Conservation (phyloP, 2,329 filamentous ascomycete species). For the Talaromyces sp. region DNA sequence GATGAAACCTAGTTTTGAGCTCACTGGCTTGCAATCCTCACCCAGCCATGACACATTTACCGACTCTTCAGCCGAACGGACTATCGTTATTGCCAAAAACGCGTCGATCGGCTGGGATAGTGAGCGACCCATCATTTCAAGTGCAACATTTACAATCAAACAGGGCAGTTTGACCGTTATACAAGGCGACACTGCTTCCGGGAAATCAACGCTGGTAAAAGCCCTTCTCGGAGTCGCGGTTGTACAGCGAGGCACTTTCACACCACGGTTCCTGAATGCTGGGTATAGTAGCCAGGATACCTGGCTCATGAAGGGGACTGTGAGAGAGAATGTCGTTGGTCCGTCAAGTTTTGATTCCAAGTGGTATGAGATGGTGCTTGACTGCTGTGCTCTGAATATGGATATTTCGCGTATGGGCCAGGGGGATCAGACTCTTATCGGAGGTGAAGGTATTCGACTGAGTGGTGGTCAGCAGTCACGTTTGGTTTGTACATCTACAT, state of each 20-base stretch:
- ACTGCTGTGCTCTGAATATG: constrained; percentile 29
- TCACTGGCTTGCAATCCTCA: background rate
- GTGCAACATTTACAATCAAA: background rate
- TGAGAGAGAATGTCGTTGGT: constrained; percentile 29
- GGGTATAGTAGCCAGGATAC: constrained; percentile 39
- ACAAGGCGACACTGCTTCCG: background rate
- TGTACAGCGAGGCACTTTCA: background rate
- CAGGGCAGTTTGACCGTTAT: background rate
- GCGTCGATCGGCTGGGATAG: background rate
- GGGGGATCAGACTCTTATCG: constrained; percentile 47
- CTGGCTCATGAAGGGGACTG: constrained; percentile 29
- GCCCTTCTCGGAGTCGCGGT: background rate
- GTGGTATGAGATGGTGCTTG: constrained; percentile 28
- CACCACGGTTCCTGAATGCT: background rate
- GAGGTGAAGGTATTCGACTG: constrained; percentile 51
- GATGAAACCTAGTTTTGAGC: background rate
- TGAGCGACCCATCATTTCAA: background rate
- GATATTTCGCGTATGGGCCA: constrained; percentile 41
- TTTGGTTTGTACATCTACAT: background rate
- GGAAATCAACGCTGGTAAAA: background rate
- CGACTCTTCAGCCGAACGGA: background rate
- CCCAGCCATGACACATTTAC: background rate
- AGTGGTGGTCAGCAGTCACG: constrained; percentile 53
- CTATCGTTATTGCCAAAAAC: background rate
- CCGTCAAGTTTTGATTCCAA: constrained; percentile 25